These are phyloP conservation scores for Westerdykella aurantiaca DNA, from an alignment of 2,329 filamentous ascomycete genomes.

Conservation along the genomic window DNA sequence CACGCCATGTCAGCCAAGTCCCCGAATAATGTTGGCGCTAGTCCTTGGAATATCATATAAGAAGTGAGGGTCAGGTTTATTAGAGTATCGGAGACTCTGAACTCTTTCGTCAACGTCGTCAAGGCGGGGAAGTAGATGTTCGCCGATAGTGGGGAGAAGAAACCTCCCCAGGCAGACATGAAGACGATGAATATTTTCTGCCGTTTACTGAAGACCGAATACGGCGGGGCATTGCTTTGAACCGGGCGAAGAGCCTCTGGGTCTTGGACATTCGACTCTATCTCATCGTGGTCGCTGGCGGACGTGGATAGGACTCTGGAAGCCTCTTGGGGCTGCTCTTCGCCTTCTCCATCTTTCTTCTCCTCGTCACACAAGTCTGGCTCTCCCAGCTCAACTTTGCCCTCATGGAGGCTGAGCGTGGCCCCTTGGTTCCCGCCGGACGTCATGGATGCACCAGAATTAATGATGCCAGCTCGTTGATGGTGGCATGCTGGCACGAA, in stretches of 20 bases:
- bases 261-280: slow-evolving; percentile 4
- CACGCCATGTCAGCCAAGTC: slow-evolving; percentile 34
- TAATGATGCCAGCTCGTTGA: too few relatives aligned
- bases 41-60: slow-evolving; percentile 43
- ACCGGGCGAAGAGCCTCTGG: slow-evolving; percentile 11
- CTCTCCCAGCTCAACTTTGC: too few relatives aligned
- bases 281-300: slow-evolving; percentile 1
- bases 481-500: too few relatives aligned
- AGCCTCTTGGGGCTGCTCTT: neutral
- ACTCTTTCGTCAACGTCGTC: slow-evolving; percentile 36
- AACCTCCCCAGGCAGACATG: slow-evolving; percentile 8
- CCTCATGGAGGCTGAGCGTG: too few relatives aligned
- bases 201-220: slow-evolving; percentile 16
- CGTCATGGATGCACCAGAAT: too few relatives aligned
- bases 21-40: slow-evolving; percentile 41
- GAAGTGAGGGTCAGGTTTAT: slow-evolving; percentile 44
- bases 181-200: slow-evolving; percentile 12
- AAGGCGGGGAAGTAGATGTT: slow-evolving; percentile 46
- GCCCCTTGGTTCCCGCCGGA: too few relatives aligned
- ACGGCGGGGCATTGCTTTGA: slow-evolving; percentile 9
- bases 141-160: slow-evolving; percentile 38
- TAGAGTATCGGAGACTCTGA: slow-evolving; percentile 32
- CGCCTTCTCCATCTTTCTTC: neutral
- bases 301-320: slow-evolving; percentile 1
- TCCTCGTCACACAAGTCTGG: neutral